A percentile compares a stretch with the other conserved stretches of the same genome.
Conservation (phyloP, 2,329 filamentous ascomycete species). For the Spiromastix sp. region DNA sequence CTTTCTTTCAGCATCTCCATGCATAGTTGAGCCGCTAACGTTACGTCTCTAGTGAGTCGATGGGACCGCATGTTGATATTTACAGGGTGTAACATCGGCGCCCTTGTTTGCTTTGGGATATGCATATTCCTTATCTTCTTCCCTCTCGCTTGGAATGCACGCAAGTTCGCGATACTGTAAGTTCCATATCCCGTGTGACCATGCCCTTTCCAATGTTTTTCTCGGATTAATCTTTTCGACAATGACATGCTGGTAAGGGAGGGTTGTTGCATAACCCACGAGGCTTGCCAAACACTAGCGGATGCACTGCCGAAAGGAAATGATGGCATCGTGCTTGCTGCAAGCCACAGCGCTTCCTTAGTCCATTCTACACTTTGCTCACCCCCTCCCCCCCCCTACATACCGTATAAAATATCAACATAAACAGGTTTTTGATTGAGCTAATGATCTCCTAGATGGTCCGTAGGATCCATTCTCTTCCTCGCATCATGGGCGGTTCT, state of each 20-base stretch:
- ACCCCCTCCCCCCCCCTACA: too few species aligned
- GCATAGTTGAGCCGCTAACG: slow-evolving; percentile 9
- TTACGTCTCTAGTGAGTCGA: slow-evolving; percentile 63
- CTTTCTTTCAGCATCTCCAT: slow-evolving; percentile 1
- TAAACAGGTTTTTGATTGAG: too few species aligned
- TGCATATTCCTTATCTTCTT: slow-evolving; percentile 75
- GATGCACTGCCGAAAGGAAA: neutral
- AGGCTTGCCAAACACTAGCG: neutral
- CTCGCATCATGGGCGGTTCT: slow-evolving; percentile 85
- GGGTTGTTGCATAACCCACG: too few species aligned
- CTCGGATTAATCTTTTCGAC: neutral
- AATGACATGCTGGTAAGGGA: too few species aligned
- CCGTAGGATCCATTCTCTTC: slow-evolving; percentile 82
- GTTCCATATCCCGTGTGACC: slow-evolving; percentile 36
- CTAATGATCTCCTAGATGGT: too few species aligned
- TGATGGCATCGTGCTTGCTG: too few species aligned
- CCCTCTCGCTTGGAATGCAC: slow-evolving; percentile 68
- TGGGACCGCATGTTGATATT: slow-evolving; percentile 96
- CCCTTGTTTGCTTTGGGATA: slow-evolving; percentile 83
- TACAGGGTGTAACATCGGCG: slow-evolving; percentile 78
- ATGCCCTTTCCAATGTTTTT: slow-evolving; percentile 12
- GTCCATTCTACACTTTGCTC: too few species aligned
- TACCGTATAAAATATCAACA: too few species aligned
- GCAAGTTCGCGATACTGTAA: slow-evolving; percentile 96
- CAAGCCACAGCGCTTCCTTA: too few species aligned